Percentiles rank a stretch among this genome's conserved stretches.
Evolutionary conservation across 176 grass and related monocot genomes (phyloP).

Genomic region (Oryza meridionalis): DNA sequence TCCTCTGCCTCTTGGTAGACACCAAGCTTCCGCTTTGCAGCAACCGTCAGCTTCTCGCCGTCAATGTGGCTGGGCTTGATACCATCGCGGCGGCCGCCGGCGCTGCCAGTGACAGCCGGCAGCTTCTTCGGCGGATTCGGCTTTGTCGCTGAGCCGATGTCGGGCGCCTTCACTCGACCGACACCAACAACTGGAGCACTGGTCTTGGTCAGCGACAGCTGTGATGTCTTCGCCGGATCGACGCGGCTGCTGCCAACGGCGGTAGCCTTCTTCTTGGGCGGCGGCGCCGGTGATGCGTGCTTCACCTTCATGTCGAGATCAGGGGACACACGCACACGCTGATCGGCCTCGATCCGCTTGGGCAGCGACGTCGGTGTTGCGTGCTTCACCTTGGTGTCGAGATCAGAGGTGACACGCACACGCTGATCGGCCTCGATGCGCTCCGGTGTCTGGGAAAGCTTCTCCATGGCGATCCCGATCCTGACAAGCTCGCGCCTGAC

Average conservation of each 20-base stretch:
- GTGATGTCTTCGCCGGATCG: no score
- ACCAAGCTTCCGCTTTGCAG: no score
- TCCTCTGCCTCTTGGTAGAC: no score
- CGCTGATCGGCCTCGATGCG: not conserved
- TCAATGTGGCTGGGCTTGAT: no score
- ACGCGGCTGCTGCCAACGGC: not conserved
- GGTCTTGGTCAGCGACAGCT: not conserved
- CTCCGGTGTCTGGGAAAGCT: not conserved
- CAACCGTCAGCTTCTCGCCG: no score
- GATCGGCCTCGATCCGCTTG: not conserved
- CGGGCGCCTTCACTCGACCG: no score
- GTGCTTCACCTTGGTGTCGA: not conserved
- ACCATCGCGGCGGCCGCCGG: no score
- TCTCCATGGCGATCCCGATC: not conserved
- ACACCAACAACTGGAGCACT: not conserved
- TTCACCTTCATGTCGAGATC: not conserved
- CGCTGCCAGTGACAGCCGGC: no score
- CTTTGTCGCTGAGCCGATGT: not conserved
- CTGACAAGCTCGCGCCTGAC: not conserved
- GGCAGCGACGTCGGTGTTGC: not conserved
- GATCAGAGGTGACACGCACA: not conserved
- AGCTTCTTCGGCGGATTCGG: not conserved
- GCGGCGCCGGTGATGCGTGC: not conserved
- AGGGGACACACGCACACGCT: not conserved
- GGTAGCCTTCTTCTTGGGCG: not conserved